phyloP scores from a whole-genome alignment of 176 grass and related monocot species.

The Stipa capillata region DNA sequence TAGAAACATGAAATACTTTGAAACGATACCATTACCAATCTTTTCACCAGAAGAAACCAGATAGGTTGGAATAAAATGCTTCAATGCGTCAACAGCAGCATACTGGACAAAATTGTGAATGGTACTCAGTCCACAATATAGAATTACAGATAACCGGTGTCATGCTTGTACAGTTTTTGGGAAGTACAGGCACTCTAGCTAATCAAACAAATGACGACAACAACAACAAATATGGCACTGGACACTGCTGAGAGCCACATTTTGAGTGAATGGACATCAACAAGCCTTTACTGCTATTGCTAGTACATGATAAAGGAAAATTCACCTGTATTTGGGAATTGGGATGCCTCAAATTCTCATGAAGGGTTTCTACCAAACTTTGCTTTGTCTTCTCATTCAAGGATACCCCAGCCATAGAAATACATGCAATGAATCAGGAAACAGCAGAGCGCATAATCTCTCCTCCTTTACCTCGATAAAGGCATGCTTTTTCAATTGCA shows the following conservation, averaged over 20 bases:
- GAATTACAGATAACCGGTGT: neutral
- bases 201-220: neutral
- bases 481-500: constrained; percentile 88
- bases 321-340: constrained; percentile 94
- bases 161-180: neutral
- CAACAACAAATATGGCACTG: neutral
- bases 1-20: constrained; percentile 67
- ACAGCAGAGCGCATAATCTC: constrained; percentile 92
- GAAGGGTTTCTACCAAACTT: constrained; percentile 80
- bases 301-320: neutral
- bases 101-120: constrained; percentile 42
- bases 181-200: neutral
- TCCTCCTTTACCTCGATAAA: constrained; percentile 97
- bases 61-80: constrained; percentile 81
- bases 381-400: constrained; percentile 87
- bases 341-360: constrained; percentile 94
- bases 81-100: constrained; percentile 76
- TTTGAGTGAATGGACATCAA: constrained; percentile 4
- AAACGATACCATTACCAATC: constrained; percentile 37
- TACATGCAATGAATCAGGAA: constrained; percentile 88
- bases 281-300: neutral
- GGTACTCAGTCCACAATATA: constrained; percentile 26
- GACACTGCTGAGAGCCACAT: neutral
- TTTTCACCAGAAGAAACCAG: constrained; percentile 72
- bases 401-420: constrained; percentile 66